Evolutionary conservation across 352 stramenopile species (phyloP).

Genomic region (Thraustochytrium sp.): DNA sequence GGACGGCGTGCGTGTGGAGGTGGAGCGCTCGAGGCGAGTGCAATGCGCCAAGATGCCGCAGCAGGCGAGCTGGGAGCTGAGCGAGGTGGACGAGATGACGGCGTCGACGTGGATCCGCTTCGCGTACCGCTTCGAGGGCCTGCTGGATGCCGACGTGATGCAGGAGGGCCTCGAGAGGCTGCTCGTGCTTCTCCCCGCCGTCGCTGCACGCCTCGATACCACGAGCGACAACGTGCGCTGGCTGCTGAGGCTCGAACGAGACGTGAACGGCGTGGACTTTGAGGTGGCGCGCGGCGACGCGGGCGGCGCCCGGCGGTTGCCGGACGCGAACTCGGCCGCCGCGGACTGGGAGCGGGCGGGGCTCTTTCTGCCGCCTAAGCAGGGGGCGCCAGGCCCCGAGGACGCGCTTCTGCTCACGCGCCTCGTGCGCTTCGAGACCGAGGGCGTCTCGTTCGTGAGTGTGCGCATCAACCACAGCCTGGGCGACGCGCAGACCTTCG

Average conservation of each 20-base stretch:
- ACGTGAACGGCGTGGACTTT: background rate
- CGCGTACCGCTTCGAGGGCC: background rate
- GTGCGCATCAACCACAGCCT: background rate
- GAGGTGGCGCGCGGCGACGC: background rate
- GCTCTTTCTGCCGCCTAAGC: background rate
- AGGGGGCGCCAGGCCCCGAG: background rate
- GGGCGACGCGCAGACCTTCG: background rate
- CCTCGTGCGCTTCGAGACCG: background rate
- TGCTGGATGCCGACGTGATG: background rate
- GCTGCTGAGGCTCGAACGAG: background rate
- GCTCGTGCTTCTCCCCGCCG: background rate
- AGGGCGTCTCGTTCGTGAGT: background rate
- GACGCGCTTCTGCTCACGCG: background rate
- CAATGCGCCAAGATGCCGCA: too few relatives aligned
- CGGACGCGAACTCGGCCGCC: background rate
- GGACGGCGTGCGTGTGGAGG: too few relatives aligned
- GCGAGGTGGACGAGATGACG: slow-evolving; percentile 17
- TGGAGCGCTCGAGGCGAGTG: too few relatives aligned
- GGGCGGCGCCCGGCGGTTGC: background rate
- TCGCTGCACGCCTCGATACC: background rate
- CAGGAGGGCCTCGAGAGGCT: background rate
- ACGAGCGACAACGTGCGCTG: background rate
- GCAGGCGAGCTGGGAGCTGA: background rate
- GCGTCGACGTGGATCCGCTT: background rate
- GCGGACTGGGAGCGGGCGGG: background rate